Percentiles rank a stretch among this genome's conserved stretches.
Conservation (phyloP, 345 rosid genomes). For the Brassica rapa region DNA sequence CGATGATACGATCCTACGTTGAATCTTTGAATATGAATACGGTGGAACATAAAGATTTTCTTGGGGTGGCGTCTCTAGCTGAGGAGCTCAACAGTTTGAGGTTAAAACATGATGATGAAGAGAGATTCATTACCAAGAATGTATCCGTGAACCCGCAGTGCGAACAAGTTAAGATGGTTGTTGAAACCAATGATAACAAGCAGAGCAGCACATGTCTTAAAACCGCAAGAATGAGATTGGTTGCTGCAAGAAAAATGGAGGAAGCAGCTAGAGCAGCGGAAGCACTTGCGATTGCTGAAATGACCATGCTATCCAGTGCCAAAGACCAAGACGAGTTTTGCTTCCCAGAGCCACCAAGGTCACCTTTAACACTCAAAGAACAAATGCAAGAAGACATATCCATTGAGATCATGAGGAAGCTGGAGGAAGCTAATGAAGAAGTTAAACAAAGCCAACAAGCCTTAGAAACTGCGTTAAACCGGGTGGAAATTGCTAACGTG, state of each 20-base stretch:
- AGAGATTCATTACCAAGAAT: constrained; percentile 4
- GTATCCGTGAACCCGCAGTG: background rate
- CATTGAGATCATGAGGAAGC: constrained; percentile 51
- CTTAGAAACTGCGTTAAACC: constrained; percentile 63
- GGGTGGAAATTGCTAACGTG: constrained; percentile 61
- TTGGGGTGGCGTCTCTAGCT: constrained; percentile 52
- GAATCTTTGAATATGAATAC: constrained; percentile 67
- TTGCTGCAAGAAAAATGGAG: constrained; percentile 97
- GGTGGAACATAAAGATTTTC: constrained; percentile 58
- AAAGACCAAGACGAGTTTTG: constrained; percentile 36
- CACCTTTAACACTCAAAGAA: constrained; percentile 48
- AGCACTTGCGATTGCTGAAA: constrained; percentile 81
- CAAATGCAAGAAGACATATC: constrained; percentile 20
- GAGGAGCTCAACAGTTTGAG: constrained; percentile 59
- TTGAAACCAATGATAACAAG: constrained; percentile 40
- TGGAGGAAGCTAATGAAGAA: constrained; percentile 84
- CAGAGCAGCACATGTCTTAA: constrained; percentile 44
- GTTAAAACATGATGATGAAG: constrained; percentile 29
- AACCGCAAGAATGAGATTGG: constrained; percentile 79
- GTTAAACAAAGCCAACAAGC: constrained; percentile 67
- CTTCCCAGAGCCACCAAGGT: constrained; percentile 60
- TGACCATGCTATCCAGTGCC: constrained; percentile 44
- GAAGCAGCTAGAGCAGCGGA: constrained; percentile 96
- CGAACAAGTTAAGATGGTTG: constrained; percentile 52
- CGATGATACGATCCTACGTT: constrained; percentile 71